Base-by-base conservation (phyloP, 805 yeast species). In the Yamadazyma sp. region DNA sequence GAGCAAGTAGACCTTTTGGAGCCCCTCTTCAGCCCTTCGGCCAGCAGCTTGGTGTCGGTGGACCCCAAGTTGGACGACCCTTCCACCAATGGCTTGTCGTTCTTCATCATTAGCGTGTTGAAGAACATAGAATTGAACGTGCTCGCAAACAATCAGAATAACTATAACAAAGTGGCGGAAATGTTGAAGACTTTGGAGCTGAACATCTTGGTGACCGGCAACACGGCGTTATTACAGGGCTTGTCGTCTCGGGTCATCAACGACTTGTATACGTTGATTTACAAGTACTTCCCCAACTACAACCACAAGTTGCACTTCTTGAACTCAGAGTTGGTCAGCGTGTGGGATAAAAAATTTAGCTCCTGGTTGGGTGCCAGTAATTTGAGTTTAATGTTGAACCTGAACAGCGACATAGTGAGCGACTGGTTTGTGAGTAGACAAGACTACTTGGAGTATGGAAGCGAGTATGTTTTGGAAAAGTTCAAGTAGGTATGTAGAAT, bases 331-430 rank as follows among this genome's bases (percentile, higher is more conserved):
- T 40, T 52, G 14, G 58, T 59, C 23, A 66, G 60, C 32, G 44
- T 56, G 23, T 65, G 70, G 50, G 88, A 82, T 43, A 70, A 81
- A 44, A 76, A 70, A 45, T 75, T 69, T 46, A 77, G 82, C 34
- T 67, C 75, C 16, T 82, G 89, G 89, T 61, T 80, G 20, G 89
- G 89, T n/a, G 87, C 88, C 1, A 75, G 81, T 40, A 79, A 80
- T 45, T 68, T 82, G 47, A 79, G 84, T 10, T 71, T 75, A 29
- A 71, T 78, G 68, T 76, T 82, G 33, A 80, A 78, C 40, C 80
- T 71, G 25, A 50, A 48, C 24, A 45, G 42, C 26, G 53, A 54
- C 38, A 60, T 66, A 34, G 74, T 72, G 37, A 57, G 62, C 41
- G 73, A 69, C 44, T 66, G 75, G 65, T 82, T 81, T 62, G 65